Percentiles rank a stretch among this genome's conserved stretches.
These are phyloP conservation scores for Aspergillus caelatus DNA, from an alignment of 2,329 filamentous ascomycete species.

Conservation along the genomic window DNA sequence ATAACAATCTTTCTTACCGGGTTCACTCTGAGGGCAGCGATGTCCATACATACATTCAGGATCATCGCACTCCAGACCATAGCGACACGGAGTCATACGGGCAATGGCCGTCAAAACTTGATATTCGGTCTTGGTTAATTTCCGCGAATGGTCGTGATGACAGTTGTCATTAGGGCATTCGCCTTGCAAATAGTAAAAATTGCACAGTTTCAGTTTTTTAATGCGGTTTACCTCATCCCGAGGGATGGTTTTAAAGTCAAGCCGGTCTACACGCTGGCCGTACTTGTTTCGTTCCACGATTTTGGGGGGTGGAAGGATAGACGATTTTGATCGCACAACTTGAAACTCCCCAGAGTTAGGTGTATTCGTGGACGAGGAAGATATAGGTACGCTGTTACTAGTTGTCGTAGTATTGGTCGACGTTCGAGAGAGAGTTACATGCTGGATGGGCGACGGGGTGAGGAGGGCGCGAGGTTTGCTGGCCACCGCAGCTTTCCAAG, in stretches of 20 bases:
- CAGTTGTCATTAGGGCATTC: slow-evolving; percentile 62
- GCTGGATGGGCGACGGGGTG: slow-evolving; percentile 41
- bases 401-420: slow-evolving; percentile 45
- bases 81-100: slow-evolving; percentile 64
- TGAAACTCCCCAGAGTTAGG: slow-evolving; percentile 44
- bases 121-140: slow-evolving; percentile 56
- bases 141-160: slow-evolving; percentile 56
- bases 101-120: slow-evolving; percentile 60
- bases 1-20: slow-evolving; percentile 58
- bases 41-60: slow-evolving; percentile 66
- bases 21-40: slow-evolving; percentile 59
- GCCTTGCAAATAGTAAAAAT: slow-evolving; percentile 61
- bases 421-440: slow-evolving; percentile 35
- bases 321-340: slow-evolving; percentile 40
- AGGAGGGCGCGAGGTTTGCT: slow-evolving; percentile 33
- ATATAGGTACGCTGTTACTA: slow-evolving; percentile 36
- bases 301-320: slow-evolving; percentile 30
- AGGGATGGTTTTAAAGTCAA: slow-evolving; percentile 53
- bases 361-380: slow-evolving; percentile 39
- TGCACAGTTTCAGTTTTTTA: slow-evolving; percentile 66
- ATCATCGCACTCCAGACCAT: slow-evolving; percentile 61
- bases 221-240: slow-evolving; percentile 61
- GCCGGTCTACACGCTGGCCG: slow-evolving; percentile 62
- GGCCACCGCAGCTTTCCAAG: slow-evolving; percentile 36
- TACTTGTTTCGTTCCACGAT: slow-evolving; percentile 59